Evolutionary conservation across 140 eudicot species (phyloP).

Genomic region (Eryngium alpinum): DNA sequence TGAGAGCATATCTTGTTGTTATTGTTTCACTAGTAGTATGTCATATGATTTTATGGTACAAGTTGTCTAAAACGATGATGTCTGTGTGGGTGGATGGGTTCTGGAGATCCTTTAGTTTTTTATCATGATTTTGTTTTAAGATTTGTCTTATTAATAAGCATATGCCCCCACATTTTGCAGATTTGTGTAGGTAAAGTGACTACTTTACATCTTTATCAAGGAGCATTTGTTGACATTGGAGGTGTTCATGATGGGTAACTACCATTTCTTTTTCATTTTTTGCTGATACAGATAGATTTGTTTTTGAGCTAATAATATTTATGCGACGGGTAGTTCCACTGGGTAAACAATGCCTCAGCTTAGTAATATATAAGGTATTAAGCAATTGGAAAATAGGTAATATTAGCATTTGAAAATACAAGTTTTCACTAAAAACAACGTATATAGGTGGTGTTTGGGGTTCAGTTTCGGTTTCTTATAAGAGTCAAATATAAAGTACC

Average conservation of each 20-base stretch:
- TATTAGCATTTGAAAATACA: too few species aligned
- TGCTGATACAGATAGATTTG: background rate
- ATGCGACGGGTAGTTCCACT: background rate
- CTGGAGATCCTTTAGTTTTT: background rate
- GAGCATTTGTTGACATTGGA: slow-evolving; percentile 99
- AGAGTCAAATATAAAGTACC: too few species aligned
- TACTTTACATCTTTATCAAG: slow-evolving; percentile 93
- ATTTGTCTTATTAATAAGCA: background rate
- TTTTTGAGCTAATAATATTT: background rate
- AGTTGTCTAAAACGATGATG: background rate
- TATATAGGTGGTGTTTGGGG: too few species aligned
- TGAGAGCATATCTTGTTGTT: background rate
- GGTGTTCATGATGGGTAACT: slow-evolving; percentile 96
- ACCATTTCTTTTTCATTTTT: background rate
- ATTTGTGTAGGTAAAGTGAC: slow-evolving; percentile 96
- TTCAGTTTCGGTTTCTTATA: too few species aligned
- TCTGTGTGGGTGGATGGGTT: background rate
- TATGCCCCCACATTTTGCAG: slow-evolving; percentile 31
- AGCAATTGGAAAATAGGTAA: background rate
- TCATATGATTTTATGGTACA: background rate
- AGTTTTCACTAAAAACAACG: too few species aligned
- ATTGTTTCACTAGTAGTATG: background rate
- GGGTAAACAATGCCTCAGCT: background rate
- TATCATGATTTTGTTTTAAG: background rate
- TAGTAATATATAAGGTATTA: background rate